These are phyloP conservation scores for Madurella fahalii DNA, from an alignment of 2,329 filamentous ascomycete species.

Conservation along the genomic window DNA sequence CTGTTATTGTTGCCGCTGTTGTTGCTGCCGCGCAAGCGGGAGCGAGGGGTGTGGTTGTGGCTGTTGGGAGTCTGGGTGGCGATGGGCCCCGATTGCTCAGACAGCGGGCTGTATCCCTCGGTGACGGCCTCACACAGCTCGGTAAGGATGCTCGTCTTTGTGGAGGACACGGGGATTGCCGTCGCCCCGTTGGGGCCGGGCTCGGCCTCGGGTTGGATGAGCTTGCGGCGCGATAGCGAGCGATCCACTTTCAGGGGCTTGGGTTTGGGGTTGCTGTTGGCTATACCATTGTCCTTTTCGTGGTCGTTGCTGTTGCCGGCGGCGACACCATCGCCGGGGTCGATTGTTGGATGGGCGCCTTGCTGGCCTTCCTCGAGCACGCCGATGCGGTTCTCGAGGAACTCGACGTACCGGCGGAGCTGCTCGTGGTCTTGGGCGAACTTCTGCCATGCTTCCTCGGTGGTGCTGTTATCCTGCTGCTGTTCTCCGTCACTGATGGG, in stretches of 20 bases:
- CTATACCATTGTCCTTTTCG: too few relatives aligned
- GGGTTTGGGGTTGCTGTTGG: too few relatives aligned
- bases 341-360: neutral
- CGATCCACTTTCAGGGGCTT: too few relatives aligned
- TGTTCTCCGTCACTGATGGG: constrained; percentile 11
- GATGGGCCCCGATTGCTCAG: neutral
- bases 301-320: too few relatives aligned
- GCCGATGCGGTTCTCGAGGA: constrained; percentile 24
- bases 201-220: too few relatives aligned
- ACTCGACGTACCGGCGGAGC: constrained; percentile 27
- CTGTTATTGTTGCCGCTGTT: too few relatives aligned
- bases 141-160: constrained; percentile 25
- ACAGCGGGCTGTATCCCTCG: constrained; percentile 23
- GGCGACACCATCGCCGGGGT: neutral
- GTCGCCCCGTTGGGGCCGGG: too few relatives aligned
- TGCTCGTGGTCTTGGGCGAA: constrained; percentile 23
- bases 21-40: too few relatives aligned
- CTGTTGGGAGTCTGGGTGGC: neutral
- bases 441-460: constrained; percentile 21
- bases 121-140: constrained; percentile 25
- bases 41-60: neutral
- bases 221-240: too few relatives aligned
- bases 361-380: constrained; percentile 11
- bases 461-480: constrained; percentile 9
- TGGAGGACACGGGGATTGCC: constrained; percentile 15